Conservation (phyloP, 257 asterid species). For the Gentiana straminea region DNA sequence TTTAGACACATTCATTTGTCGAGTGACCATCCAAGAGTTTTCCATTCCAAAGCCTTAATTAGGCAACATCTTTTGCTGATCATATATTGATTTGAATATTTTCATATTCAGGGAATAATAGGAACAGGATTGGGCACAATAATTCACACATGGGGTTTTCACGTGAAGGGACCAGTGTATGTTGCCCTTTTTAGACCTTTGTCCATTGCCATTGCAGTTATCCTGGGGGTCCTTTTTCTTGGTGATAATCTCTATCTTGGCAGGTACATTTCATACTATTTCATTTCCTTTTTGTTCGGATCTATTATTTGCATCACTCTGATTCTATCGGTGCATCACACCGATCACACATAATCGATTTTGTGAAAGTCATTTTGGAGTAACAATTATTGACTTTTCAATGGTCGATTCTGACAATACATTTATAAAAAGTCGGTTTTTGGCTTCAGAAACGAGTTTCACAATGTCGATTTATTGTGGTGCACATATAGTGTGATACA, state of each 20-base stretch:
- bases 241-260: conserved; percentile 17
- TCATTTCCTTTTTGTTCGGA: neutral
- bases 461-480: no score
- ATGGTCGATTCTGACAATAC: no score
- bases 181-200: conserved; percentile 22
- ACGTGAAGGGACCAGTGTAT: conserved; percentile 19
- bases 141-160: conserved; percentile 16
- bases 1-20: no score
- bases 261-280: conserved; percentile 3
- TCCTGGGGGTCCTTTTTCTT: conserved; percentile 19
- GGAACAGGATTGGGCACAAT: conserved; percentile 6
- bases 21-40: no score
- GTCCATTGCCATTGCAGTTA: conserved; percentile 22
- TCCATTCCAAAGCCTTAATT: neutral
- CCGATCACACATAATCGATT: no score
- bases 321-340: no score
- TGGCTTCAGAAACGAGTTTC: no score
- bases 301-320: no score
- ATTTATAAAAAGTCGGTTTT: no score
- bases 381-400: no score
- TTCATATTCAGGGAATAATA: conserved; percentile 5
- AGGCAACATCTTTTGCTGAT: neutral
- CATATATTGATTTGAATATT: neutral
- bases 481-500: no score
- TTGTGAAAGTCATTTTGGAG: no score